Conservation (phyloP, 805 yeast genomes). For the Tetrapisispora namnaoensis region DNA sequence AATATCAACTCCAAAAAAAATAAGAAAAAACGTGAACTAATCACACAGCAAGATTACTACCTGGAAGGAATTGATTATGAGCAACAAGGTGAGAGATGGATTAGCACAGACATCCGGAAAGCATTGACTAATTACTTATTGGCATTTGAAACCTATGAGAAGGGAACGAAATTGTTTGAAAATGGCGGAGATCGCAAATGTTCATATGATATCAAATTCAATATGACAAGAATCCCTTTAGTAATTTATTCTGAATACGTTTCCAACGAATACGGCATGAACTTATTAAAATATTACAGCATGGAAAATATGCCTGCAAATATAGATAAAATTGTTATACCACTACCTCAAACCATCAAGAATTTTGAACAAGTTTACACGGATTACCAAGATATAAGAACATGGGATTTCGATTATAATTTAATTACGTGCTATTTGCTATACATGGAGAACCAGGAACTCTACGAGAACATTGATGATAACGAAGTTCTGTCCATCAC, state of each 20-base stretch:
- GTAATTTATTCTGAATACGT: constrained; percentile 23
- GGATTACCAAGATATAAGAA: constrained; percentile 7
- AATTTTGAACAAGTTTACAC: constrained; percentile 15
- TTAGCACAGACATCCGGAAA: constrained; percentile 25
- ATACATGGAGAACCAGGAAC: background rate
- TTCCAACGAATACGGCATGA: constrained; percentile 24
- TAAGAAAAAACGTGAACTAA: constrained; percentile 7
- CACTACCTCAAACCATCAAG: constrained; percentile 14
- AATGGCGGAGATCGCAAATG: constrained; percentile 6
- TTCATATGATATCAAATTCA: constrained; percentile 24
- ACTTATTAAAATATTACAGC: constrained; percentile 21
- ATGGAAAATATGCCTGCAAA: constrained; percentile 15
- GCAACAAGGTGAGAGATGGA: constrained; percentile 31
- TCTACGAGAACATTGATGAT: background rate
- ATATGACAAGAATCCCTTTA: constrained; percentile 24
- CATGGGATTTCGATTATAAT: constrained; percentile 29
- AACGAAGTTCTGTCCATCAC: background rate
- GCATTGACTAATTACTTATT: constrained; percentile 19
- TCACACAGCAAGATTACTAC: constrained; percentile 25
- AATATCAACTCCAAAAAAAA: constrained; percentile 4
- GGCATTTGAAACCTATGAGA: constrained; percentile 25
- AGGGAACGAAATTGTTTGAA: constrained; percentile 20
- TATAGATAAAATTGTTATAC: constrained; percentile 7
- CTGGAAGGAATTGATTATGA: constrained; percentile 25
- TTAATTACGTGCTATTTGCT: constrained; percentile 19